Evolutionary conservation across 257 asterid genomes (phyloP).

Genomic region (Solanum sitiens): DNA sequence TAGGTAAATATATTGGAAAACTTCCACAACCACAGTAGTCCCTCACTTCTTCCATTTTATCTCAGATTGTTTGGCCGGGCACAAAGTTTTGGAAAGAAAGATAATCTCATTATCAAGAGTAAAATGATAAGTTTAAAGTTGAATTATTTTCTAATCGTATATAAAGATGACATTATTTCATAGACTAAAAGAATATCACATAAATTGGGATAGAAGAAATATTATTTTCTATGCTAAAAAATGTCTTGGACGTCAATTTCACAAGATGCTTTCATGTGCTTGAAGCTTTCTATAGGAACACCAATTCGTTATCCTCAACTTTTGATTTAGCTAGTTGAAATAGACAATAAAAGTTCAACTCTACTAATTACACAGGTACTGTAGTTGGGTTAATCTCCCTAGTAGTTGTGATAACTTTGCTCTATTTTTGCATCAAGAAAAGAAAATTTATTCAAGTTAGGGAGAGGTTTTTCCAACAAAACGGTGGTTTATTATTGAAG

Average conservation of each 20-base stretch:
- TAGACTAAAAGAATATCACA: neutral
- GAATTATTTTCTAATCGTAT: too few relatives aligned
- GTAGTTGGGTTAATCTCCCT: neutral
- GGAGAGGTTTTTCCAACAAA: neutral
- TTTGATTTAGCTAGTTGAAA: neutral
- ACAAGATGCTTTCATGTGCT: neutral
- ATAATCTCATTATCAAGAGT: neutral
- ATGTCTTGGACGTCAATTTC: neutral
- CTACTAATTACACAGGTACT: neutral
- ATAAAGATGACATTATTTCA: neutral
- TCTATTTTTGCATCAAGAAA: neutral
- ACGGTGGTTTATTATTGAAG: neutral
- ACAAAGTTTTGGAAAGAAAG: neutral
- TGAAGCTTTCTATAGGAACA: neutral
- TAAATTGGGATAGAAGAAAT: neutral
- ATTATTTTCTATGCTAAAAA: too few relatives aligned
- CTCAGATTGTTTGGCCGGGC: neutral
- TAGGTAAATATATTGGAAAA: slow-evolving; percentile 21
- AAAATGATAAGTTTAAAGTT: neutral
- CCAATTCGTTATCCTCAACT: neutral
- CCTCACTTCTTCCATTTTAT: neutral
- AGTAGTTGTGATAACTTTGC: neutral
- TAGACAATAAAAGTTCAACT: neutral
- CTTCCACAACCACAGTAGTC: neutral
- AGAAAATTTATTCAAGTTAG: neutral